Conservation (phyloP, 768 basidiomycete genomes). For the Lactarius indigo region DNA sequence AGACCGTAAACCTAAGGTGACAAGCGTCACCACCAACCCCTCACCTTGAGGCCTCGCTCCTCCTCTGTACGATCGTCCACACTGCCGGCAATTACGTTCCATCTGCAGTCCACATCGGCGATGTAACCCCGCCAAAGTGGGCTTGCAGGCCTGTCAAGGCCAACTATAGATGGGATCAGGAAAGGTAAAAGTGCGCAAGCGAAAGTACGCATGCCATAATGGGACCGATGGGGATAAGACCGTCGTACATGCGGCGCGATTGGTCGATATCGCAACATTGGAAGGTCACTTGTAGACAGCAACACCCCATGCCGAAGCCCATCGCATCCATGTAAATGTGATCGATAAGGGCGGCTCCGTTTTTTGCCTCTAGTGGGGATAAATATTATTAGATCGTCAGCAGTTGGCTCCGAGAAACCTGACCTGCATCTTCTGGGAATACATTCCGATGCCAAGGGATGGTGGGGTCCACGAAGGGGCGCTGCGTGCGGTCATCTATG, state of each 20-base stretch:
- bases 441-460: slow-evolving; percentile 83
- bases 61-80: slow-evolving; percentile 97
- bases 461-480: slow-evolving; percentile 89
- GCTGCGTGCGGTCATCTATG: slow-evolving; percentile 81
- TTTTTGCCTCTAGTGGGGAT: slow-evolving; percentile 65
- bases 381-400: slow-evolving; percentile 20
- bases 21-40: slow-evolving; percentile 13
- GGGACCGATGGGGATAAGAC: slow-evolving; percentile 91
- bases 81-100: slow-evolving; percentile 98
- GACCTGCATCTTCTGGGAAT: slow-evolving; percentile 83
- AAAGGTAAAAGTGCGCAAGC: background rate
- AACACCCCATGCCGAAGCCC: slow-evolving; percentile 99
- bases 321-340: slow-evolving; percentile 99
- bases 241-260: slow-evolving; percentile 91
- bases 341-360: slow-evolving; percentile 81
- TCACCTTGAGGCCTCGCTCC: slow-evolving; percentile 84
- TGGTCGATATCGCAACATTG: slow-evolving; percentile 94
- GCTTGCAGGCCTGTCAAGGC: slow-evolving; percentile 92
- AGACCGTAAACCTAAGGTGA: slow-evolving; percentile 8
- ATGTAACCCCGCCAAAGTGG: slow-evolving; percentile 94
- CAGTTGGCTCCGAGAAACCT: slow-evolving; percentile 23
- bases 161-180: slow-evolving; percentile 47
- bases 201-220: slow-evolving; percentile 67
- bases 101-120: slow-evolving; percentile 95
- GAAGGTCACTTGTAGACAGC: slow-evolving; percentile 95